Percentiles rank a stretch among this genome's conserved stretches.
These are phyloP conservation scores for Xerocomellus amylosporus DNA, from an alignment of 768 basidiomycete genomes.

Conservation along the genomic window DNA sequence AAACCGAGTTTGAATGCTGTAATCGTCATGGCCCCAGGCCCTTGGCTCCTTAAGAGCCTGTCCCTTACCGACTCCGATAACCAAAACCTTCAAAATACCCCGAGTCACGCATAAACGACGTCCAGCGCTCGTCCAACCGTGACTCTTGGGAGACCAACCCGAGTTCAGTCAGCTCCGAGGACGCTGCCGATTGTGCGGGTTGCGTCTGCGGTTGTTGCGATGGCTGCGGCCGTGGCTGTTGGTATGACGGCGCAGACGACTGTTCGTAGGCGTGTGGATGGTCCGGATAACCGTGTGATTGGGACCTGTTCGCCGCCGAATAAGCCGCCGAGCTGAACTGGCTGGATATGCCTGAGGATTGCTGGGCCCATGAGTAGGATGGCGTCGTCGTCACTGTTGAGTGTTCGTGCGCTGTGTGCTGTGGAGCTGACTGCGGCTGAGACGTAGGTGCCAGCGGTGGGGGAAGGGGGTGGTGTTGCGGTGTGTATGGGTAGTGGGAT, in stretches of 20 bases:
- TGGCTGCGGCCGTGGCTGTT: background rate
- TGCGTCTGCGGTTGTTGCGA: conserved; percentile 9
- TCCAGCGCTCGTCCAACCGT: conserved; percentile 56
- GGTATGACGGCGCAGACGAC: conserved; percentile 6
- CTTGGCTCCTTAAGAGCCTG: background rate
- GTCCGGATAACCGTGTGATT: conserved; percentile 7
- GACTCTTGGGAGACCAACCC: conserved; percentile 59
- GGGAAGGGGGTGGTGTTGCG: conserved; percentile 14
- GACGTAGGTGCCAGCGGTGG: conserved; percentile 2
- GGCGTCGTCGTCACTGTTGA: conserved; percentile 12
- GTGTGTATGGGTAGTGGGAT: conserved; percentile 28
- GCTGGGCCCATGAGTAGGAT: conserved; percentile 16
- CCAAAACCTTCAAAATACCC: conserved; percentile 42
- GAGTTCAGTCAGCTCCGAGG: conserved; percentile 52
- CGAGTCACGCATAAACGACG: conserved; percentile 59
- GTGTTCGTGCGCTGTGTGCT: conserved; percentile 21
- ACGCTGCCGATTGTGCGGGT: conserved; percentile 12
- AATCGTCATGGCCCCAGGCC: background rate
- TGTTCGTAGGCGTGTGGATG: conserved; percentile 21
- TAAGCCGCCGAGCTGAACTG: conserved; percentile 9
- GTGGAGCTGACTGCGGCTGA: conserved; percentile 3
- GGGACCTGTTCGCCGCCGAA: conserved; percentile 8
- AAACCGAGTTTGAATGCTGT: background rate
- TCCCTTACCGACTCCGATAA: conserved; percentile 22
- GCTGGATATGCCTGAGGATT: conserved; percentile 1